A percentile compares a stretch with the other conserved stretches of the same genome.
Evolutionary conservation across 2,329 filamentous ascomycete species (phyloP).

Genomic region (Colletotrichum caudatum): DNA sequence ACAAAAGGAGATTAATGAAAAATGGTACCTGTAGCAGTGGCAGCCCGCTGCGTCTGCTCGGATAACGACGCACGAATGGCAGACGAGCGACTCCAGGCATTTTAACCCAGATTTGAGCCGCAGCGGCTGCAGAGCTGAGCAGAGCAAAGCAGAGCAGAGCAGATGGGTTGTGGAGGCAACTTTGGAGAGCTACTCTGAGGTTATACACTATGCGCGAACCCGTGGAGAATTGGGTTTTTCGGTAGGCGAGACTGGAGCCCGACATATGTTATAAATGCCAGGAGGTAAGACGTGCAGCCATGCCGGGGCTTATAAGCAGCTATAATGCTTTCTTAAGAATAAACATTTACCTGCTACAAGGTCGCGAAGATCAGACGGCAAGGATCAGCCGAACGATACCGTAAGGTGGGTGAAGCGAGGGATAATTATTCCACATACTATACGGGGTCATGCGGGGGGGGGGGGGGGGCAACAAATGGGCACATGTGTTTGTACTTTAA

Average conservation of each 20-base stretch:
- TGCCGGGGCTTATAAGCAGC: not conserved
- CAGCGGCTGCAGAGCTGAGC: conserved; percentile 19
- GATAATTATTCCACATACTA: not conserved
- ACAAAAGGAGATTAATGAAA: conserved; percentile 16
- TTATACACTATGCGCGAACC: not conserved
- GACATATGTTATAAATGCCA: not conserved
- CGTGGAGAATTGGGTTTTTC: not conserved
- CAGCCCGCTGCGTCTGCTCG: not conserved
- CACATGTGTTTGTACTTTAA: not conserved
- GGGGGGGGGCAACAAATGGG: not conserved
- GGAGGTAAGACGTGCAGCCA: conserved; percentile 5
- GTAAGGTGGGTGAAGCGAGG: not conserved
- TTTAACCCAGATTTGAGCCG: conserved; percentile 30
- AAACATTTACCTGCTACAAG: not conserved
- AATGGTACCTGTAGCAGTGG: not conserved
- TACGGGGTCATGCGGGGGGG: not conserved
- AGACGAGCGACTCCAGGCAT: conserved; percentile 26
- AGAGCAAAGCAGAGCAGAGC: too few species aligned
- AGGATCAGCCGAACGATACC: not conserved
- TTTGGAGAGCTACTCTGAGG: conserved; percentile 1
- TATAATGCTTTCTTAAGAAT: not conserved
- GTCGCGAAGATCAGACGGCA: conserved; percentile 8
- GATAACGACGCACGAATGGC: not conserved
- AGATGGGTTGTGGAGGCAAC: conserved; percentile 31
- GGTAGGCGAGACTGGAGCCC: not conserved